Evolutionary conservation across 2,329 filamentous ascomycete species (phyloP).

Genomic region (Corinectria fuckeliana): DNA sequence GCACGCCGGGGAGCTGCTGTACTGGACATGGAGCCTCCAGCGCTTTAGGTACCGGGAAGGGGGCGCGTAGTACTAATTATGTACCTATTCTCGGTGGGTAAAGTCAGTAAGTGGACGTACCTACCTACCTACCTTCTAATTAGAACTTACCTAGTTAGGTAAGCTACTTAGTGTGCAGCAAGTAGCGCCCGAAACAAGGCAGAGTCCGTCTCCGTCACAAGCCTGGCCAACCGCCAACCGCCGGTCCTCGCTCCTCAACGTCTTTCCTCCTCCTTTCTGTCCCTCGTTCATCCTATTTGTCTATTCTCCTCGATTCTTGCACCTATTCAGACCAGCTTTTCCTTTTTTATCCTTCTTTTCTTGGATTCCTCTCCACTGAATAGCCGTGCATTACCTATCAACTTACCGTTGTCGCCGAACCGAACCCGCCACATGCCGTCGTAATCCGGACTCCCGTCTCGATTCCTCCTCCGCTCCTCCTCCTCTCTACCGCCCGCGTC

Average conservation of each 20-base stretch:
- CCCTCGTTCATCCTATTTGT: neutral
- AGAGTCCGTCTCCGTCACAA: neutral
- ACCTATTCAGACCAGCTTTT: neutral
- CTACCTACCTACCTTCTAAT: too few relatives aligned
- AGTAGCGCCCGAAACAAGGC: neutral
- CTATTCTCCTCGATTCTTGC: neutral
- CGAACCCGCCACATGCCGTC: constrained; percentile 34
- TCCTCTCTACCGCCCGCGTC: neutral
- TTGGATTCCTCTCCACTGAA: neutral
- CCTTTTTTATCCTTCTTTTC: constrained; percentile 2
- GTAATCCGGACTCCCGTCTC: constrained; percentile 26
- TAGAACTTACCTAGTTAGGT: too few relatives aligned
- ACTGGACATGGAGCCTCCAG: too few relatives aligned
- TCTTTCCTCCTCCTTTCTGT: neutral
- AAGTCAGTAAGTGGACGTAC: too few relatives aligned
- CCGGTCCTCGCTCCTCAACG: neutral
- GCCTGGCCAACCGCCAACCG: neutral
- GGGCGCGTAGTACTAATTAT: neutral
- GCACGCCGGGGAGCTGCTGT: too few relatives aligned
- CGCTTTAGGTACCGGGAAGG: too few relatives aligned
- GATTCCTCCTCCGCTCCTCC: constrained; percentile 8
- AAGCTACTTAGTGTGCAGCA: neutral
- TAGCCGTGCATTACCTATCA: neutral
- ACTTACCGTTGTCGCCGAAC: constrained; percentile 30
- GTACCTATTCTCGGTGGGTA: neutral